Percentiles rank a stretch among this genome's conserved stretches.
Evolutionary conservation across 768 basidiomycete genomes (phyloP).

Genomic region (Trametes cinnabarina): DNA sequence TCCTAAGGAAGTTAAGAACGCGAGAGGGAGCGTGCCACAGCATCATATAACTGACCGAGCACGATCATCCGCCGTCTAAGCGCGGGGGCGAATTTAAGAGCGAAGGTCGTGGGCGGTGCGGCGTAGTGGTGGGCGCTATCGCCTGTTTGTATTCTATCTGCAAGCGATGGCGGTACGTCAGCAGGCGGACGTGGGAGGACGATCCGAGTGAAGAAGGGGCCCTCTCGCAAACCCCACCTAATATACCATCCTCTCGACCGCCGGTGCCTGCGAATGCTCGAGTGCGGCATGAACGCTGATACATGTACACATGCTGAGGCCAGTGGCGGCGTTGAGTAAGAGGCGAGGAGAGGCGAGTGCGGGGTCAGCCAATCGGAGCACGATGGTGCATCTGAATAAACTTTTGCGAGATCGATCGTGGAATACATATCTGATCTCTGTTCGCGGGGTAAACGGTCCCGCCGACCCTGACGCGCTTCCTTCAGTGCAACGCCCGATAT

Average conservation of each 20-base stretch:
- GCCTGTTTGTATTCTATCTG: no score
- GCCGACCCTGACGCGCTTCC: background rate
- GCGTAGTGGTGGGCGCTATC: background rate
- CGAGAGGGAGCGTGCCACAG: background rate
- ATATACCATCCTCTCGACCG: no score
- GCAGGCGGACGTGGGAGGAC: background rate
- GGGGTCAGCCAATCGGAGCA: background rate
- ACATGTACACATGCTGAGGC: background rate
- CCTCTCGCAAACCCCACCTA: no score
- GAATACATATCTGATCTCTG: background rate
- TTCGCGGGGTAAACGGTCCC: background rate
- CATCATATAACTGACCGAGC: no score
- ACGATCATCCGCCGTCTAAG: no score
- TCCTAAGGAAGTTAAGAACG: no score
- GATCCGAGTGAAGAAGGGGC: no score
- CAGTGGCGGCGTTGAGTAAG: background rate
- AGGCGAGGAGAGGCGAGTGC: background rate
- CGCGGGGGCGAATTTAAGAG: background rate
- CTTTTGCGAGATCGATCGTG: conserved; percentile 1
- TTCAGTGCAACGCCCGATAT: background rate
- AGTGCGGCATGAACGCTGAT: background rate
- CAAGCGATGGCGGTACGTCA: no score
- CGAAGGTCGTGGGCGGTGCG: background rate
- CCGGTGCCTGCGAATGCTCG: no score
- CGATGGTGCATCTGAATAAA: background rate